Percentiles rank a stretch among this genome's conserved stretches.
Conservation (phyloP, 2,329 filamentous ascomycete species). For the Colletotrichum sp. region DNA sequence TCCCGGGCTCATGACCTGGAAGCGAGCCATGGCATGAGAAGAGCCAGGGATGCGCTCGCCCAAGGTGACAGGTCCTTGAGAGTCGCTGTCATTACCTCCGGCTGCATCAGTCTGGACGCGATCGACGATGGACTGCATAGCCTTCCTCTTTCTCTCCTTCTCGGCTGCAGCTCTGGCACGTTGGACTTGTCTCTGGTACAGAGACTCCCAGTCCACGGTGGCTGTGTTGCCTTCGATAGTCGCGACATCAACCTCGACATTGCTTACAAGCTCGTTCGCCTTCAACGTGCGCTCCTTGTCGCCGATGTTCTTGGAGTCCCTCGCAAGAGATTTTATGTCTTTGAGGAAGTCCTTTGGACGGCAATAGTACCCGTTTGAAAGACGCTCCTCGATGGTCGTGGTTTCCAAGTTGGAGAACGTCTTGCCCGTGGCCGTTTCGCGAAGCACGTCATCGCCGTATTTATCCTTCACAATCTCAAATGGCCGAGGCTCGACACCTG, state of each 20-base stretch:
- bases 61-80: conserved; percentile 62
- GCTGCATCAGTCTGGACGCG: conserved; percentile 56
- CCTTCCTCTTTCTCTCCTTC: conserved; percentile 67
- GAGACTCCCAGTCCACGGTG: conserved; percentile 79
- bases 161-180: conserved; percentile 65
- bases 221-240: conserved; percentile 73
- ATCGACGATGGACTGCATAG: conserved; percentile 60
- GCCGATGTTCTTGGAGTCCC: conserved; percentile 82
- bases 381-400: conserved; percentile 90
- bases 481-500: conserved; percentile 65
- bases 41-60: conserved; percentile 68
- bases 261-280: conserved; percentile 88
- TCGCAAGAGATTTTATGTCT: conserved; percentile 84
- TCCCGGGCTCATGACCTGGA: conserved; percentile 63
- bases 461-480: conserved; percentile 83
- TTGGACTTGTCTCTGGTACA: conserved; percentile 76
- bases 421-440: conserved; percentile 77
- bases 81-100: conserved; percentile 57
- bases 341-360: conserved; percentile 87
- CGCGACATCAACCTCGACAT: conserved; percentile 92
- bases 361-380: conserved; percentile 96
- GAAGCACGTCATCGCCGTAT: conserved; percentile 77
- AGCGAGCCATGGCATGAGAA: conserved; percentile 51
- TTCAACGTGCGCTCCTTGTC: conserved; percentile 84
- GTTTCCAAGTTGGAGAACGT: conserved; percentile 97